Evolutionary conservation across 1,139 yeast genomes (phyloP), one percentile per base, ranked within the genome.

Genomic region (Scheffersomyces cryptocercus): DNA sequence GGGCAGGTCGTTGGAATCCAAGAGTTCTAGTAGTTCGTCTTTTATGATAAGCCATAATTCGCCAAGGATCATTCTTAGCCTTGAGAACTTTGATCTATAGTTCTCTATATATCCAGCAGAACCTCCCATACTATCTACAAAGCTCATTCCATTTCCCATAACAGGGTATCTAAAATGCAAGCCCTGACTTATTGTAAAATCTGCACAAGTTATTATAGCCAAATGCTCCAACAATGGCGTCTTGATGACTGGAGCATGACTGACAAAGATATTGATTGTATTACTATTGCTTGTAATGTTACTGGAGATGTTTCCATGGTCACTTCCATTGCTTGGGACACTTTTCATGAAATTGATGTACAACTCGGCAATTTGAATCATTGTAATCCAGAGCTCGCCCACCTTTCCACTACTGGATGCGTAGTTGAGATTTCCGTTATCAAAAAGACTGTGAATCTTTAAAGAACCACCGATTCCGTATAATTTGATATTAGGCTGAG

Each of bases 381-480:
- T 67, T 7, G 88, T 83, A 28, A 85, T 77, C 95, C 95, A 87
- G 47, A 85, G 73, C 49, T 85, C 84, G 2, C 95, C 93, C 10
- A 82, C 77, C 48, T 84, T 85, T 0, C 95, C 95, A 15, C 58
- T 49, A 5, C 67, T 36, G 14, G 50, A 43, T 10, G 54, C 49
- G 38, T 52, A 51, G 10, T 53, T 52, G 60, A 60, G 67, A 32
- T 55, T 59, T 1, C 93, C 95, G 49, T 80, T 82, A 55, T 86
- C 88, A 56, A 87, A 85, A 41, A 87, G 67, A 49, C 83, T 80
- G 51, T 84, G 86, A 48, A 82, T 76, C 35, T 85, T 81, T 37
- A 85, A 61, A 10, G 85, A 77, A 2, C 95, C 95, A 2, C 95
- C 91, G 3, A 87, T 58, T 0, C 95, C 95, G 45, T 84, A 75